Base-by-base conservation (phyloP, 192 early-diverging fungal species). In the Kappamyces sp. region DNA sequence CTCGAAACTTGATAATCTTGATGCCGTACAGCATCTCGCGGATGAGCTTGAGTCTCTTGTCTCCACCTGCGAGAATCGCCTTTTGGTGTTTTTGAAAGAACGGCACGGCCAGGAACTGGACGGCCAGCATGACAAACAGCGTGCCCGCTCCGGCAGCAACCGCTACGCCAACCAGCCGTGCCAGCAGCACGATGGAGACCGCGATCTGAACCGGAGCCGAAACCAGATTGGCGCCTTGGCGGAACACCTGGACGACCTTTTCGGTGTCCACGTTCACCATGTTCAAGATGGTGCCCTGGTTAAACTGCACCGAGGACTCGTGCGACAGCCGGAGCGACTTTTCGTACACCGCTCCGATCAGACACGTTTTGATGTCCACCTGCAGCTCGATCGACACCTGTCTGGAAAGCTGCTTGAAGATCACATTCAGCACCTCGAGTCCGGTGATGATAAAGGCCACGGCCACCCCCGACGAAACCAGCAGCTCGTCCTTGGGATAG, bases 221-320 rank as follows among this genome's bases (percentile, higher is more conserved):
- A 2, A 53, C 29, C 15, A 59, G 14, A 6, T 14, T 37, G 31
- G 30, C 46, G 11, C 40, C 2, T 7, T 36, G 39, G 5, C 22
- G 37, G 30, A 53, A 49, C 29, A 52, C 11, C 7, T 8, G 30
- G 22, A 9, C 37, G 42, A 68, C 45, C n/a, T 12, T 40, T 53
- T 60, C 49, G n/a, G 47, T 57, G 47, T 68, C 67, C 15, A 65
- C 48, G 41, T 65, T 65, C 22, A 68, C 47, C 62, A 68, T 31
- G 14, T 57, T 47, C 12, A 68, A 33, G 32, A 68, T 65, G 11
- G 40, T 62, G n/a, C 66, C 66, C 42, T 6, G 40, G 4, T 60
- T 42, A 31, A 47, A 31, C 3, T 48, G 15, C 2, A 4, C 4
- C 5, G 14, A 29, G 2, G 29, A 14, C 45, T 59, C 47, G 6